phyloP scores from a whole-genome alignment of 2,329 filamentous ascomycete species.

The Fusarium luffae region DNA sequence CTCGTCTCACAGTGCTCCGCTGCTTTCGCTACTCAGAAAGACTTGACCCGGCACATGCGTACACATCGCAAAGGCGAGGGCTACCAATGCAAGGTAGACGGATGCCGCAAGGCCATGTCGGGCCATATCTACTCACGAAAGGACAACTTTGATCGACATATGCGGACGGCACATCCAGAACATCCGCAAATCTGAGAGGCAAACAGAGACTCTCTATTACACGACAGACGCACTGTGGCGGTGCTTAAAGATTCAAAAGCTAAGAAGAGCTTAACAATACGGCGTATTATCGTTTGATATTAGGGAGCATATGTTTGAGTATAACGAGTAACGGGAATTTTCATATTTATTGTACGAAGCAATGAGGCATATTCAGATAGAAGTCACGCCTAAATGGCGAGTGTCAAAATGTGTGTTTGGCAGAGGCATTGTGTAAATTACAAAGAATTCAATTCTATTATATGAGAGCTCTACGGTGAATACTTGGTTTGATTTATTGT shows the following conservation, averaged over 20 bases:
- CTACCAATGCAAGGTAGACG: slow-evolving; percentile 43
- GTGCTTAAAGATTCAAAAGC: slow-evolving; percentile 14
- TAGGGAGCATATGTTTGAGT: slow-evolving; percentile 26
- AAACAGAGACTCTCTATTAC: slow-evolving; percentile 34
- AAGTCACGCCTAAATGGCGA: not conserved
- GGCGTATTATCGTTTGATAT: slow-evolving; percentile 18
- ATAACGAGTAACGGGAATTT: not conserved
- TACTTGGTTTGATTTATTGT: not conserved
- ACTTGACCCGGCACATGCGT: slow-evolving; percentile 42
- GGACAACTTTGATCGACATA: slow-evolving; percentile 46
- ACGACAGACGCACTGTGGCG: slow-evolving; percentile 29
- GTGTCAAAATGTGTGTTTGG: slow-evolving; percentile 2
- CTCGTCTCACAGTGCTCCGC: slow-evolving; percentile 42
- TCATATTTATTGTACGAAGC: slow-evolving; percentile 17
- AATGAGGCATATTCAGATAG: slow-evolving; percentile 18
- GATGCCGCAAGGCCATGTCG: slow-evolving; percentile 44
- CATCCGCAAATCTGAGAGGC: slow-evolving; percentile 41
- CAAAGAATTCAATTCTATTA: not conserved
- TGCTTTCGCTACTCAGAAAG: slow-evolving; percentile 45
- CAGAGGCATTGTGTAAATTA: slow-evolving; percentile 2
- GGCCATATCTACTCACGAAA: slow-evolving; percentile 46
- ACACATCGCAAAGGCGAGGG: slow-evolving; percentile 45
- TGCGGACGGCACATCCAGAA: slow-evolving; percentile 44
- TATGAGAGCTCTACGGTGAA: not conserved
- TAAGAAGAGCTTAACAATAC: slow-evolving; percentile 6